Evolutionary conservation across 2,329 filamentous ascomycete genomes (phyloP).

Genomic region (Cladosporium sp.): DNA sequence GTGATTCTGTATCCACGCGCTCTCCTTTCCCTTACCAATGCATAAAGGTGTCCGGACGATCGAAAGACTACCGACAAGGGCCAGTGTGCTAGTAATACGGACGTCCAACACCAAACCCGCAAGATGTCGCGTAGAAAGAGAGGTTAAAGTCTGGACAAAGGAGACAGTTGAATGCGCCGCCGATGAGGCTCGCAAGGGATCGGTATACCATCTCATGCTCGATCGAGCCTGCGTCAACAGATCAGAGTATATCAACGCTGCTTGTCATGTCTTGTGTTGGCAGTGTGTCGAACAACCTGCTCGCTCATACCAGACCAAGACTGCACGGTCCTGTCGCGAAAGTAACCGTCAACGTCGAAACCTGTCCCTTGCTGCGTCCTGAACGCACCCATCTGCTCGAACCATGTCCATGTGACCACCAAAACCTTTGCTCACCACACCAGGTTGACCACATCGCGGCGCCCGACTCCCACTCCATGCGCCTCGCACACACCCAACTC

Average conservation of each 20-base stretch:
- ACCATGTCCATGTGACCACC: background rate
- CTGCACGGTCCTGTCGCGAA: background rate
- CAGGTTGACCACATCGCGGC: background rate
- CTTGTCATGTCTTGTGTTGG: background rate
- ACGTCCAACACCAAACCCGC: background rate
- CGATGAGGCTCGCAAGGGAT: background rate
- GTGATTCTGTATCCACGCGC: background rate
- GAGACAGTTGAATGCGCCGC: background rate
- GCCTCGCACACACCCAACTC: background rate
- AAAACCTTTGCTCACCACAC: background rate
- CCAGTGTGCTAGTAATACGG: background rate
- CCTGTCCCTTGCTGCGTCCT: background rate
- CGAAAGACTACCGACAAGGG: background rate
- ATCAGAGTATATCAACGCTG: too few species aligned
- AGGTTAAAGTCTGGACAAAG: background rate
- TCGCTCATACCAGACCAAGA: background rate
- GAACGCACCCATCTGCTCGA: background rate
- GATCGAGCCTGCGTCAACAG: background rate
- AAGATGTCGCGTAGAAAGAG: background rate
- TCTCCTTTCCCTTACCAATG: background rate
- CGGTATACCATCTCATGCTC: background rate
- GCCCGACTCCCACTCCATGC: background rate
- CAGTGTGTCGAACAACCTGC: background rate
- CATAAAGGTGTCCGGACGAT: background rate
- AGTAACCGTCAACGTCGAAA: background rate